These are phyloP conservation scores for Schizophyllum amplum DNA, from an alignment of 1,284 basidiomycete species.

Conservation along the genomic window DNA sequence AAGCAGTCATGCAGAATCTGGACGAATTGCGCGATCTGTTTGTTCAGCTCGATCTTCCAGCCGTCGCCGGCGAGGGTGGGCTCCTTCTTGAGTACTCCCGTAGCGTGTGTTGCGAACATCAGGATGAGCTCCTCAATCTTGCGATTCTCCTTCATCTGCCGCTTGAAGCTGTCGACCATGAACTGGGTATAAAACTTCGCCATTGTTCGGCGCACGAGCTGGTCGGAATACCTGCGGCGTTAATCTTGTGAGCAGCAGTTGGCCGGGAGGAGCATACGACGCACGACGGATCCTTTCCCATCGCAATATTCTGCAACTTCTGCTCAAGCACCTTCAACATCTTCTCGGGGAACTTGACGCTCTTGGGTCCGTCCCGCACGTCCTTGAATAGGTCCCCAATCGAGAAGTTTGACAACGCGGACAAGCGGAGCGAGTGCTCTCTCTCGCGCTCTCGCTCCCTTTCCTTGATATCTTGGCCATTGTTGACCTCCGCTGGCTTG, in stretches of 20 bases:
- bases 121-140: slow-evolving; percentile 97
- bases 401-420: slow-evolving; percentile 71
- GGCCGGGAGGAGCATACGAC: slow-evolving; percentile 23
- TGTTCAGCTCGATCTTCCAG: slow-evolving; percentile 91
- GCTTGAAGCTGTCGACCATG: slow-evolving; percentile 75
- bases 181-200: slow-evolving; percentile 88
- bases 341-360: slow-evolving; percentile 89
- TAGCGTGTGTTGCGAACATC: slow-evolving; percentile 89
- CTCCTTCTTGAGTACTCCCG: slow-evolving; percentile 78
- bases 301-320: slow-evolving; percentile 83
- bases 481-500: slow-evolving; percentile 37
- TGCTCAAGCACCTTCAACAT: slow-evolving; percentile 82
- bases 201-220: slow-evolving; percentile 80
- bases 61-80: slow-evolving; percentile 68
- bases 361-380: slow-evolving; percentile 66
- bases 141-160: slow-evolving; percentile 90
- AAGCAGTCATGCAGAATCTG: slow-evolving; percentile 80
- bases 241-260: slow-evolving; percentile 1
- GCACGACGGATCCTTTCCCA: slow-evolving; percentile 83
- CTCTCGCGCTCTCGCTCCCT: slow-evolving; percentile 42
- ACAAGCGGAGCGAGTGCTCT: slow-evolving; percentile 57
- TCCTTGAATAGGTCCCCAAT: slow-evolving; percentile 81
- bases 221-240: slow-evolving; percentile 69
- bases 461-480: slow-evolving; percentile 12
- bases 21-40: slow-evolving; percentile 84